A percentile compares a stretch with the other conserved stretches of the same genome.
Evolutionary conservation across 352 stramenopile genomes (phyloP).

Genomic region (Pilasporangium apinafurcum): DNA sequence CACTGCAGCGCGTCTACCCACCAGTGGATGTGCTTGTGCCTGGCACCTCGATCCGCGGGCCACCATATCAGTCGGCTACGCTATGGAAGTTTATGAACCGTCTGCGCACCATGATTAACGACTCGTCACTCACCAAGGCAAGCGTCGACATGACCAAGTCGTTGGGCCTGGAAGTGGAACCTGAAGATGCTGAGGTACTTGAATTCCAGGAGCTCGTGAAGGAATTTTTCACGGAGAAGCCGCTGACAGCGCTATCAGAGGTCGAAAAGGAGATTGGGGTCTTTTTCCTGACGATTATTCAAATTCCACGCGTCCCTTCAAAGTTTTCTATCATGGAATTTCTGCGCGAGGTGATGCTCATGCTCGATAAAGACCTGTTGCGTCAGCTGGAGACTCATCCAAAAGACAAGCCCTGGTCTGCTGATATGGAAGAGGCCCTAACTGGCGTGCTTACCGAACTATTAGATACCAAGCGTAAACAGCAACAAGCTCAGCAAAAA

Average conservation of each 20-base stretch:
- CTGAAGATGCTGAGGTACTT: slow-evolving; percentile 59
- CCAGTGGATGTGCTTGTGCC: slow-evolving; percentile 61
- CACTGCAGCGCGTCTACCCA: slow-evolving; percentile 54
- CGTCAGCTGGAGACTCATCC: slow-evolving; percentile 44
- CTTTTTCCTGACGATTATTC: slow-evolving; percentile 50
- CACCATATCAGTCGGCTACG: slow-evolving; percentile 69
- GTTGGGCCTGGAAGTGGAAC: slow-evolving; percentile 73
- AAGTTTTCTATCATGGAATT: slow-evolving; percentile 46
- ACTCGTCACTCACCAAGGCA: slow-evolving; percentile 41
- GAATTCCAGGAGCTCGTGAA: slow-evolving; percentile 65
- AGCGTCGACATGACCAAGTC: slow-evolving; percentile 51
- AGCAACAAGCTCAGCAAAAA: slow-evolving; percentile 14
- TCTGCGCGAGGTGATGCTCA: slow-evolving; percentile 19
- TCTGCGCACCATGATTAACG: slow-evolving; percentile 60
- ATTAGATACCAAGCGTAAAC: slow-evolving; percentile 19
- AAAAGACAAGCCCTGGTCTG: slow-evolving; percentile 39
- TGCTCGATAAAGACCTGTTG: slow-evolving; percentile 34
- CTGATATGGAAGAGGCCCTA: slow-evolving; percentile 47
- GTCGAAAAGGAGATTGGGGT: slow-evolving; percentile 45
- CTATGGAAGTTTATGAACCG: slow-evolving; percentile 61
- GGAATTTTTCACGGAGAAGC: slow-evolving; percentile 65
- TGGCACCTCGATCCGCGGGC: slow-evolving; percentile 54
- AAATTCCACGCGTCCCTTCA: slow-evolving; percentile 31
- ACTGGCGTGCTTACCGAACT: slow-evolving; percentile 18
- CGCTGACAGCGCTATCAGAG: slow-evolving; percentile 13